These are phyloP conservation scores for Thymus mandschuricus DNA, from an alignment of 257 asterid species.

Conservation along the genomic window DNA sequence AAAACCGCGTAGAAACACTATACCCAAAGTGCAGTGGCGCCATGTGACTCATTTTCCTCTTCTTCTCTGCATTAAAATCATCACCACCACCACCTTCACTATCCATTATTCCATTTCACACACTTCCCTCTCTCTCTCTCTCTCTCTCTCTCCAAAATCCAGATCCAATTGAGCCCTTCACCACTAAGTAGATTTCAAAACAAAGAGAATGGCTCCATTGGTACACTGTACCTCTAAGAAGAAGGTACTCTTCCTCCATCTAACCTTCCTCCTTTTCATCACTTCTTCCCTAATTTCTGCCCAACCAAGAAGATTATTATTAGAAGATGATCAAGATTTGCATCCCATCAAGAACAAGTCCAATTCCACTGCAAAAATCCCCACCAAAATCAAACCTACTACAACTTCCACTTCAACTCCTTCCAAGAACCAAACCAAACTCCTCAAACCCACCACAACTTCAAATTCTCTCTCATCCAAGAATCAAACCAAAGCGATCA, in stretches of 20 bases:
- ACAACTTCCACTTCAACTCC: constrained; percentile 16
- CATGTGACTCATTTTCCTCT: constrained; percentile 29
- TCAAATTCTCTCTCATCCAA: constrained; percentile 28
- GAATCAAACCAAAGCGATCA: constrained; percentile 47
- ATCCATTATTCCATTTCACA: background rate
- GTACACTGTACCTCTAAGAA: constrained; percentile 26
- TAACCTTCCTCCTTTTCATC: constrained; percentile 45
- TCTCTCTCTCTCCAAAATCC: background rate
- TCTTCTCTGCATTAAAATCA: constrained; percentile 33
- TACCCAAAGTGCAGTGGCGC: constrained; percentile 30
- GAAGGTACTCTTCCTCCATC: constrained; percentile 48
- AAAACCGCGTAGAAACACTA: constrained; percentile 40
- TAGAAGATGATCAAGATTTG: constrained; percentile 45
- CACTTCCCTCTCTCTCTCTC: constrained; percentile 16
- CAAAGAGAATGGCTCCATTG: constrained; percentile 57
- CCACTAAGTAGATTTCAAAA: constrained; percentile 28
- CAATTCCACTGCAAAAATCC: constrained; percentile 24
- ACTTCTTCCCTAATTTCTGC: constrained; percentile 49
- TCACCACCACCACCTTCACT: background rate
- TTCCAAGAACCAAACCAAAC: constrained; percentile 49
- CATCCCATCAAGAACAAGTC: constrained; percentile 50
- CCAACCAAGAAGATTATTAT: constrained; percentile 39
- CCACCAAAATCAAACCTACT: constrained; percentile 35
- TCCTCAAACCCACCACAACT: constrained; percentile 31
- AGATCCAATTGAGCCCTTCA: constrained; percentile 29